Evolutionary conservation across 2,329 filamentous ascomycete species (phyloP).

Genomic region (Cephalotrichum gorgonifer): DNA sequence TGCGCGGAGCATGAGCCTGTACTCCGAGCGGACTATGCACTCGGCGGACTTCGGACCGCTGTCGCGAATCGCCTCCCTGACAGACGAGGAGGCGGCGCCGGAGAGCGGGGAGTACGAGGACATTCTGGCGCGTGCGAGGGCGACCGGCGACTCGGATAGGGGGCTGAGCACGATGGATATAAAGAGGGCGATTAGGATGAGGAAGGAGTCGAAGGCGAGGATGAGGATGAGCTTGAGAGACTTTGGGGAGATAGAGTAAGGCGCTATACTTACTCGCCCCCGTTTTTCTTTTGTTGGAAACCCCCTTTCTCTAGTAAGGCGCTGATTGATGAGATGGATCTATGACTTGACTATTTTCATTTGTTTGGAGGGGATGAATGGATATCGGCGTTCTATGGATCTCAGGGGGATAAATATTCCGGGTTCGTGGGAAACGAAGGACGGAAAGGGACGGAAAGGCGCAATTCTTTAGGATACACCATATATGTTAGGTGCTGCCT

Average conservation of each 20-base stretch:
- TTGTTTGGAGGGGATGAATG: too few relatives aligned
- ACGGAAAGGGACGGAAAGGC: too few relatives aligned
- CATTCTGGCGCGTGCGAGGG: background rate
- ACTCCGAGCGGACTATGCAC: slow-evolving; percentile 2
- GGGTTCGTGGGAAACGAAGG: too few relatives aligned
- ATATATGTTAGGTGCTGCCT: too few relatives aligned
- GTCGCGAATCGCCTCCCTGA: background rate
- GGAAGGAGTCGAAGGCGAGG: slow-evolving; percentile 20
- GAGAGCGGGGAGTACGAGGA: background rate
- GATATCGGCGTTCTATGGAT: too few relatives aligned
- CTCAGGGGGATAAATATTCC: too few relatives aligned
- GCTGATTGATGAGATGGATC: too few relatives aligned
- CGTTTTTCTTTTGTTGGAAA: background rate
- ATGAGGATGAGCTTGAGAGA: slow-evolving; percentile 11
- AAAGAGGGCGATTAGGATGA: slow-evolving; percentile 16
- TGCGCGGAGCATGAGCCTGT: background rate
- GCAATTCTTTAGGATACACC: too few relatives aligned
- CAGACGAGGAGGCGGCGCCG: background rate
- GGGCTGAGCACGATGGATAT: slow-evolving; percentile 14
- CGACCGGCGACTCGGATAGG: background rate
- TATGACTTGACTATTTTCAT: too few relatives aligned
- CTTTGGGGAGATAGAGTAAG: background rate
- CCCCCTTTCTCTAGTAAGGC: too few relatives aligned
- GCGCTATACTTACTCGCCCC: too few relatives aligned
- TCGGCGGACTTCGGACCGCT: slow-evolving; percentile 4